Base-by-base conservation (phyloP, 805 yeast genomes). In the Candida coleopterorum region DNA sequence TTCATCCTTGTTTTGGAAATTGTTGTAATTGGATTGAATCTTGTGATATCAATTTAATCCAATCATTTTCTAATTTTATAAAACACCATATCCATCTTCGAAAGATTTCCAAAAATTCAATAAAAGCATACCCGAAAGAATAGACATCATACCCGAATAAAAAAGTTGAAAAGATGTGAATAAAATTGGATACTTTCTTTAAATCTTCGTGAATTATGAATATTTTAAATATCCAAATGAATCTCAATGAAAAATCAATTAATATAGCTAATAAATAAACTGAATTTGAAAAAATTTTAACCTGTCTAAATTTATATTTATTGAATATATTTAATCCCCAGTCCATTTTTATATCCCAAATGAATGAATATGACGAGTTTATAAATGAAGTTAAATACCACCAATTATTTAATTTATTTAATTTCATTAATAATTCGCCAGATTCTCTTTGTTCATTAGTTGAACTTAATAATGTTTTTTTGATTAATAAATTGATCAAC, bases 61-160 rank as follows among this genome's bases (percentile, higher is more conserved):
- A 79, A 53, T 90, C 97, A 21, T 83, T 75, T 47, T 93, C 97
- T 12, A 89, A 62, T 51, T 93, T 81, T 53, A 90, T 65, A 42
- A 85, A 73, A 28, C 88, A 76, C 99, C 99, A 93, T 35, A 87
- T 60, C 78, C 89, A 85, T 53, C 98, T 73, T 60, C 98, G 72
- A 7, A 81, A 46, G 6, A 93, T 66, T 55, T 93, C 98, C 36
- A 89, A 58, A 3, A 76, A 46, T 50, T 89, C 93, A 38, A 86
- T 62, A 9, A 74, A 58, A 43, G 84, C 81, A 39, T 79, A 72
- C 1, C 93, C 89, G 18, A 69, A 57, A 17, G 74, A 68, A 17
- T 60, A 58, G 18, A 56, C 56, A 46, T 64, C 66, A 40, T 58
- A 56, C 3, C 68, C 70, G 42, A 63, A 67, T 34, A 67, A 49